Base-by-base conservation (phyloP, 2,329 filamentous ascomycete genomes). In the Penicillium sp. region DNA sequence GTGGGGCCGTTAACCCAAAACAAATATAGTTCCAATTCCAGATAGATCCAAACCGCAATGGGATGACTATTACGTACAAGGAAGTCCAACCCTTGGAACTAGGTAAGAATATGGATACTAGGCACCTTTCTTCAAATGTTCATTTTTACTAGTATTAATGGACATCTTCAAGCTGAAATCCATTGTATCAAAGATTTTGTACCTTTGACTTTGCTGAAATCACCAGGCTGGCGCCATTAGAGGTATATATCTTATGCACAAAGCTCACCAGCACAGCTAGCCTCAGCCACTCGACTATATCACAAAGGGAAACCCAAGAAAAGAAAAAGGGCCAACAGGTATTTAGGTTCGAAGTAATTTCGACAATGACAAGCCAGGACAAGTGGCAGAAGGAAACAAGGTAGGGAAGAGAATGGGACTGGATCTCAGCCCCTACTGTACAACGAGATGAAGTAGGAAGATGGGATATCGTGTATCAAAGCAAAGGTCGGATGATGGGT, bases 351-450 rank as follows among this genome's bases (percentile, higher is more conserved):
- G 7, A 39, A 19, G n/a, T 19, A 16, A 19, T 10, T 19, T 33
- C 13, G 35, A 19, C 35, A 39, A 10, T 39, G 35, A 3, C 35
- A 39, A 11, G 35, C n/a, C n/a, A 19, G 4, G 9, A 19, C n/a
- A 39, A 19, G 31, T 33, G 13, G 31, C 4, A 42, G 39, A 23
- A 23, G 19, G 19, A 42, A 14, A 23, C 19, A 23, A 42, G 10
- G 11, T 13, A 33, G 13, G 13, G 14, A 27, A 9, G 26, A 7
- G 31, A 33, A 33, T 16, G 31, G 31, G 31, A 33, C 31, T 33
- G 13, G 13, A 39, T n/a, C 13, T 46, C 31, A 39, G 47, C 53
- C 43, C 53, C n/a, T 62, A 59, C 57, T 65, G 35, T 64, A 65
- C 62, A 64, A 39, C 27, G 44, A 26, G 31, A 53, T 16, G 31